Base-by-base conservation (phyloP, 139 green algal species). In the Volvox reticuliferus region DNA sequence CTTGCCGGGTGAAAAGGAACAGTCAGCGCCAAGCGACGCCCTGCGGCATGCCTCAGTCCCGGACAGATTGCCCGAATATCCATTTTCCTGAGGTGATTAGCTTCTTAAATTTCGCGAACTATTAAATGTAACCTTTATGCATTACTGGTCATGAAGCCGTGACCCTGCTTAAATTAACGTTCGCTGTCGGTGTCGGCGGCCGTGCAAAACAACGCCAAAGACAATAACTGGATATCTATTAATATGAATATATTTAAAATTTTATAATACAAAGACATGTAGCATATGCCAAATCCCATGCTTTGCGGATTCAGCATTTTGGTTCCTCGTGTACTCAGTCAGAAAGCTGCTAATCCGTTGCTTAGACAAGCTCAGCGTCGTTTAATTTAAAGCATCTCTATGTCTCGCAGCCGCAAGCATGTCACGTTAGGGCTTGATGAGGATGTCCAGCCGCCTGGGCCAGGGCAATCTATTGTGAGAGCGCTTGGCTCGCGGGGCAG, bases 321-420 rank as follows among this genome's bases (percentile, higher is more conserved):
- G 44, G 44, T 55, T 55, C 9, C 44, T 5, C 44, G 44, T 55
- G 44, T 14, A 55, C 5, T 55, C 44, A 55, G 44, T 55, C 44
- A 55, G 9, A 14, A 55, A 55, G 44, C 44, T 14, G 44, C 9
- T 55, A 55, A 55, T 9, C 9, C 44, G 44, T 55, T 55, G 5
- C 9, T n/a, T n/a, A n/a, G n/a, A 55, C 9, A 55, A 55, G 44
- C 44, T 55, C 44, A 55, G 5, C 5, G 5, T 5, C 5, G 44
- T 55, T 55, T 55, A 5, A 55, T 55, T 55, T 55, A 73, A 28
- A 24, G 6, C 21, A 73, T 73, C 65, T 2, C 65, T 79, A 89
- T 89, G 85, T 89, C 85, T 19, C 71, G 87, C 36, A 89, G 91
- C 32, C 62, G 93, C 20, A 95, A 95, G 35, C 88, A 93, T 84